These are phyloP conservation scores for Solanum hybrid DNA, from an alignment of 305 asterid species.

Conservation along the genomic window DNA sequence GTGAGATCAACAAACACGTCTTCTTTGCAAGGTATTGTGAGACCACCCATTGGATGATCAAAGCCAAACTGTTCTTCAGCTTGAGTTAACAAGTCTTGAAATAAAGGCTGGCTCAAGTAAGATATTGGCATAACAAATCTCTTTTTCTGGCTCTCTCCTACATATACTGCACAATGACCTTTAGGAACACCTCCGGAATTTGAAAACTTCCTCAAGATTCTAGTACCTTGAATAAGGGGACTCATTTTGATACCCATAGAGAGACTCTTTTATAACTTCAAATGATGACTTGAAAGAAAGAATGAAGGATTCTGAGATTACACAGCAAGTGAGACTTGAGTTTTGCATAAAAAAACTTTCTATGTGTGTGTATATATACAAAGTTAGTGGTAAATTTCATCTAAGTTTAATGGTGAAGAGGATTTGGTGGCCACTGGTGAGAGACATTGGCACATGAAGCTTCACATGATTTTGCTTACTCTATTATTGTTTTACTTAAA, in stretches of 20 bases:
- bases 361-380: not conserved
- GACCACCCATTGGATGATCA: not conserved
- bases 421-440: no score
- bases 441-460: no score
- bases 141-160: not conserved
- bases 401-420: no score
- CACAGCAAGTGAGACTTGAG: not conserved
- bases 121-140: not conserved
- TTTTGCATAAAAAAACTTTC: not conserved
- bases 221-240: not conserved
- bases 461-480: no score
- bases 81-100: not conserved
- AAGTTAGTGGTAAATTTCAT: no score
- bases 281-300: not conserved
- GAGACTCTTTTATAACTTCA: not conserved
- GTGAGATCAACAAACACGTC: not conserved
- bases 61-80: not conserved
- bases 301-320: not conserved
- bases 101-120: not conserved
- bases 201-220: not conserved
- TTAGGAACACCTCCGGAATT: not conserved
- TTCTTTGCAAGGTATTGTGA: not conserved
- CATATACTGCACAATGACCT: not conserved
- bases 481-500: no score
- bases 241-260: not conserved